Evolutionary conservation across 2,329 filamentous ascomycete species (phyloP), one percentile per base, ranked within the genome.

Genomic region (Septoria petroselini): DNA sequence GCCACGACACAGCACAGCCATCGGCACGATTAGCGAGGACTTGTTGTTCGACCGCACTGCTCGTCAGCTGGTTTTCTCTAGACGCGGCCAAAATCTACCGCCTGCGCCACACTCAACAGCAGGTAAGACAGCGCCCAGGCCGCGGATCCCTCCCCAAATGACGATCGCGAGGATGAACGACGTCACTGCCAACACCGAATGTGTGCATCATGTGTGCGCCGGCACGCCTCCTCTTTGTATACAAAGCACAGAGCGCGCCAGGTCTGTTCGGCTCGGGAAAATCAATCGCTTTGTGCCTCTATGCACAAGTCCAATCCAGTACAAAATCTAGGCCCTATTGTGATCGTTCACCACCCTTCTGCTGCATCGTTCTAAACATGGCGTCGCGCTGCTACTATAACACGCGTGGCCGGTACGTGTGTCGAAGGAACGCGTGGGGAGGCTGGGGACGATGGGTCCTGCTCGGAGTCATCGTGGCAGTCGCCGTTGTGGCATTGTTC

Each of bases 371-470:
- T 29, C 17, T 39, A 11, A 43, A 38, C n/a, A 48, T 52, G 50
- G 50, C 18, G 4, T 8, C 18, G 30, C 33, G 14, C 29, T 45
- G 33, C 39, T 53, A 45, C 25, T 52, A 52, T 21, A 43, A 31
- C 15, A 12, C 19, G 4, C 50, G 39, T 25, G 50, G 53, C n/a
- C 27, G 34, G 4, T 18, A 11, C 5, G 27, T 27, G 18, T 48
- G 42, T 12, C 35, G 40, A 17, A 34, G 21, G 5, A 35, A 15
- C 19, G 35, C 40, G 29, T 57, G 54, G 54, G 35, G 21, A 12
- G 19, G 39, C 11, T 58, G 52, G 55, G 55, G 55, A 23, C 18
- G 55, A 49, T 58, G 55, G 55, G 49, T 58, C 1, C 30, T 58
- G 21, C 43, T 58, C 4, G 55, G 41, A 30, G 39, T 49, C 2